Percentiles rank a stretch among this genome's conserved stretches.
These are phyloP conservation scores for Dendrocalamus latiflorus DNA, from an alignment of 202 grass and related monocot species.

Conservation along the genomic window DNA sequence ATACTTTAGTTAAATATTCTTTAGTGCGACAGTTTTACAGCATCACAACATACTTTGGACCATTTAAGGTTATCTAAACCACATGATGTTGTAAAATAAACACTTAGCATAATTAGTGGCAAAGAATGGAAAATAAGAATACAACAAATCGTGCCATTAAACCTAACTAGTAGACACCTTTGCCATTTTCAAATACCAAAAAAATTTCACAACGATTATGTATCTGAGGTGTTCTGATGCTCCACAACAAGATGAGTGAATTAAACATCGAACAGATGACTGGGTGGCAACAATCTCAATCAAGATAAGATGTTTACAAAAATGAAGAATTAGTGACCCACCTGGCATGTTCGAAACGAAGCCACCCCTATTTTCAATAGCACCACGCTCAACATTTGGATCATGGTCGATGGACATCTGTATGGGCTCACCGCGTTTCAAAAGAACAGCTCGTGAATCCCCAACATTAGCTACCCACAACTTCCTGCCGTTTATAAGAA, in stretches of 20 bases:
- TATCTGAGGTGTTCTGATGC: background rate
- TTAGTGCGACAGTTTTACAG: background rate
- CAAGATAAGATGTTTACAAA: background rate
- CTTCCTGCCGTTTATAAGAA: slow-evolving; percentile 57
- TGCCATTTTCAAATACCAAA: background rate
- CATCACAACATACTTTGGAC: background rate
- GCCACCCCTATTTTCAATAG: slow-evolving; percentile 68
- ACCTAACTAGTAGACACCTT: background rate
- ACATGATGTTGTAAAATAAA: background rate
- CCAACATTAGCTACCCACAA: slow-evolving; percentile 84
- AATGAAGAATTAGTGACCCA: background rate
- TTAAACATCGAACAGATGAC: background rate
- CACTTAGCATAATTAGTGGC: background rate
- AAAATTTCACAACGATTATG: background rate
- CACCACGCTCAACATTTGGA: slow-evolving; percentile 52
- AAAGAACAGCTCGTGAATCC: slow-evolving; percentile 73
- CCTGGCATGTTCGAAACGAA: slow-evolving; percentile 92
- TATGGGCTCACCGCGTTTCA: slow-evolving; percentile 57
- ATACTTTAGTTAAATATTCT: background rate
- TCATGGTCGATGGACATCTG: slow-evolving; percentile 69
- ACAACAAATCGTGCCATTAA: background rate
- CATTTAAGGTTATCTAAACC: background rate
- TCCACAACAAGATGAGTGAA: background rate
- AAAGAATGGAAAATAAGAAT: background rate
- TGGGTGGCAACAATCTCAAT: background rate